Evolutionary conservation across 768 basidiomycete genomes (phyloP), one percentile per base, ranked within the genome.

Genomic region (Lactarius quietus): DNA sequence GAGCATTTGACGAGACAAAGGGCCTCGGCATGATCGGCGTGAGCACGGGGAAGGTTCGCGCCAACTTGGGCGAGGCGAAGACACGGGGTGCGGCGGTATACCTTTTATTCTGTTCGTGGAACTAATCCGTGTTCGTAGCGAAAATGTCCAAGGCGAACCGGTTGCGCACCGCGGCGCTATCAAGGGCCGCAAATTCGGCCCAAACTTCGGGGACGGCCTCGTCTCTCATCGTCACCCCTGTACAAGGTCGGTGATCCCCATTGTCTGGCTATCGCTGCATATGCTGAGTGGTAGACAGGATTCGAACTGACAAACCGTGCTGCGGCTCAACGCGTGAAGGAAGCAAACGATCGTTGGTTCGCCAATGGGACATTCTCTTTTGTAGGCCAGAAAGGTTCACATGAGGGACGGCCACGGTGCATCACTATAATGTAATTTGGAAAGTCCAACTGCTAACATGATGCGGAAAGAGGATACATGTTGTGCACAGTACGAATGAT

Each of bases 341-440:
- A 93, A 70, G 97, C 97, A 29, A 98, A 99, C 77, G 94, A 97
- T 61, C 83, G 90, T 31, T 99, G 97, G 97, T 99, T 99, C 76
- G 87, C 89, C 5, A 86, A 85, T 8, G 92, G 92, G 6, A 91
- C 79, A 43, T 93, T 93, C 76, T 90, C 91, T 3, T 92, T 91
- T 71, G 79, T 86, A 26, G 89, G 89, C 14, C 80, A 83, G 70
- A 83, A 83, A 65, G 82, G 83, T 17, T 68, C 73, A 57, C 59
- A 39, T 63, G 48, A 59, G 26, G n/a, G 18, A 28, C 20, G 5
- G 29, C 31, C 55, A 23, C 29, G 33, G 23, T 36, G 33, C 41
- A 33, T 58, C 38, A 35, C 29, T 38, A 45, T 67, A 60, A 36
- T 41, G 8, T 62, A 31, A 23, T 56, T 62, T 38, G 3, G 8